phyloP scores from a whole-genome alignment of 2,329 filamentous ascomycete species.

The Alternaria atra region DNA sequence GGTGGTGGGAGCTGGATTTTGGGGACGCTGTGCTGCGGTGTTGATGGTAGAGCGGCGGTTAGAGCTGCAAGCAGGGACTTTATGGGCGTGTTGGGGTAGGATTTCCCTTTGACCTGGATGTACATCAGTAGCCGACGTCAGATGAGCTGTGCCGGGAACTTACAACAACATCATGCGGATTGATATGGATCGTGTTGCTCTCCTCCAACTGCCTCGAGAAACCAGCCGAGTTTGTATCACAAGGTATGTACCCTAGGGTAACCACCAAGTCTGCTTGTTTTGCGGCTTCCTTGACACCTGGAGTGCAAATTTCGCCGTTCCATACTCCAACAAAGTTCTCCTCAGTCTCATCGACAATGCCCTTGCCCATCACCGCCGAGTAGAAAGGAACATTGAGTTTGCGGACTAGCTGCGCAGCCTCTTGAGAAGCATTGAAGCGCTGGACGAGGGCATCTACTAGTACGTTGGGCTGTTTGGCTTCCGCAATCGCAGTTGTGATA shows the following conservation, averaged over 20 bases:
- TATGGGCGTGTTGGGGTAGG: conserved; percentile 46
- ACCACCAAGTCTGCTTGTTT: conserved; percentile 50
- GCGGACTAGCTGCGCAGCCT: conserved; percentile 45
- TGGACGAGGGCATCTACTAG: conserved; percentile 53
- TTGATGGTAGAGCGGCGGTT: conserved; percentile 29
- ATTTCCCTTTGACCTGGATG: conserved; percentile 40
- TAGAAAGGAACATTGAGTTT: conserved; percentile 51
- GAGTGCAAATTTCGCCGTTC: conserved; percentile 51
- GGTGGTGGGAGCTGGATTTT: conserved; percentile 40
- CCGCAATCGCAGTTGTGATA: conserved; percentile 43
- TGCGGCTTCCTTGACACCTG: conserved; percentile 50
- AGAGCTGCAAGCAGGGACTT: conserved; percentile 50
- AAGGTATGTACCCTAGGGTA: conserved; percentile 52
- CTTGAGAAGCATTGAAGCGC: conserved; percentile 48
- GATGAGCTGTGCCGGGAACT: neutral
- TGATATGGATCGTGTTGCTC: conserved; percentile 46
- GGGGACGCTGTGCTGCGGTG: conserved; percentile 32
- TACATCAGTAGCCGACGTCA: neutral
- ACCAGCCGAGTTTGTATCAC: conserved; percentile 55
- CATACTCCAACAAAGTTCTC: conserved; percentile 53
- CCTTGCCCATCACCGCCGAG: conserved; percentile 55
- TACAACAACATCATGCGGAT: conserved; percentile 50
- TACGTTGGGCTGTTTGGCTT: conserved; percentile 50
- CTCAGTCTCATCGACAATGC: conserved; percentile 54
- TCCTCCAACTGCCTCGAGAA: conserved; percentile 51